Evolutionary conservation across 2,329 filamentous ascomycete species (phyloP).

Genomic region (Talaromyces amestolkiae): DNA sequence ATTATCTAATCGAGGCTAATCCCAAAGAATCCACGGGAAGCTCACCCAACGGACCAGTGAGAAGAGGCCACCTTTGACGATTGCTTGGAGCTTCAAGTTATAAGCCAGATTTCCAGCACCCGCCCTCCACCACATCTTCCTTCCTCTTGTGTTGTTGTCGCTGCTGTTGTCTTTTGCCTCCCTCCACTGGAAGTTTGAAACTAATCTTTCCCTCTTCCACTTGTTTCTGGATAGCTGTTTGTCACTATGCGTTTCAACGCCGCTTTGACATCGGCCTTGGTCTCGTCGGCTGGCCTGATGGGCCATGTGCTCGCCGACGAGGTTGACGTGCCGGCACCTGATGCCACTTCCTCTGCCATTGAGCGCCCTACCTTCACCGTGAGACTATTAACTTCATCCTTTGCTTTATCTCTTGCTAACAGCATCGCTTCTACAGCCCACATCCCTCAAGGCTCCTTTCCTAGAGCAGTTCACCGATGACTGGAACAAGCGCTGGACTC

Average conservation of each 20-base stretch:
- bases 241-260: slow-evolving; percentile 79
- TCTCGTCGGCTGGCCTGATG: slow-evolving; percentile 68
- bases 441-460: slow-evolving; percentile 86
- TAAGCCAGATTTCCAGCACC: slow-evolving; percentile 28
- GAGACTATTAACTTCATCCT: slow-evolving; percentile 44
- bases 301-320: slow-evolving; percentile 66
- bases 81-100: slow-evolving; percentile 27
- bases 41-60: slow-evolving; percentile 10
- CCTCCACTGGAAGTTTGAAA: slow-evolving; percentile 15
- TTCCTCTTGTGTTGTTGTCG: slow-evolving; percentile 18
- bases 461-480: slow-evolving; percentile 97
- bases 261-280: slow-evolving; percentile 67
- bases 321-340: slow-evolving; percentile 58
- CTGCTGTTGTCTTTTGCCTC: slow-evolving; percentile 14
- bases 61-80: slow-evolving; percentile 48
- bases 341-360: slow-evolving; percentile 57
- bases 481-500: slow-evolving; percentile 92
- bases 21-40: slow-evolving; percentile 5
- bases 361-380: slow-evolving; percentile 84
- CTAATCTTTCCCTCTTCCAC: slow-evolving; percentile 18
- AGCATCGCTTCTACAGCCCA: slow-evolving; percentile 61
- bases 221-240: slow-evolving; percentile 19
- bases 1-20: slow-evolving; percentile 1
- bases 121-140: slow-evolving; percentile 13
- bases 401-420: slow-evolving; percentile 11